Percentiles rank a stretch among this genome's conserved stretches.
Evolutionary conservation across 441 rosid genomes (phyloP).

Genomic region (Adansonia madagascariensis): DNA sequence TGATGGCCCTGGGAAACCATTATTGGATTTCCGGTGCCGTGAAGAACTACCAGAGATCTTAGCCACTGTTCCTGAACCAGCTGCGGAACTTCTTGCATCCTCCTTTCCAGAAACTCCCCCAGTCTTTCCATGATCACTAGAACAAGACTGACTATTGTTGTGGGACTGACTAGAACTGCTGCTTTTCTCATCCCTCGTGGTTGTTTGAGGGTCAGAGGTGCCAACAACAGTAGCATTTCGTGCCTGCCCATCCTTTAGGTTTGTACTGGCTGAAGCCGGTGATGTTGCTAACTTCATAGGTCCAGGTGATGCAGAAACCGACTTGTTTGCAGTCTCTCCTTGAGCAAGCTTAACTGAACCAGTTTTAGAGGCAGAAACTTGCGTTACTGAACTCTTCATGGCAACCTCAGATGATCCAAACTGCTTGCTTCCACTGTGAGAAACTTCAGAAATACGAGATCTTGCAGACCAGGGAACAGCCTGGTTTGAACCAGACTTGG

Average conservation of each 20-base stretch:
- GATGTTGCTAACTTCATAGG: slow-evolving; percentile 56
- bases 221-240: slow-evolving; percentile 46
- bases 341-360: slow-evolving; percentile 56
- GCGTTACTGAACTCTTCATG: slow-evolving; percentile 58
- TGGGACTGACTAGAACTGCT: slow-evolving; percentile 82
- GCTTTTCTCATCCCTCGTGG: slow-evolving; percentile 65
- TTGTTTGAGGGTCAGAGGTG: slow-evolving; percentile 46
- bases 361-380: slow-evolving; percentile 62
- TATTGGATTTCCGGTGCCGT: slow-evolving; percentile 55
- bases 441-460: slow-evolving; percentile 57
- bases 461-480: slow-evolving; percentile 68
- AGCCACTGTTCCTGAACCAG: slow-evolving; percentile 50
- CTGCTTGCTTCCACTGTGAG: slow-evolving; percentile 64
- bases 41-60: slow-evolving; percentile 52
- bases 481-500: slow-evolving; percentile 68
- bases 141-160: slow-evolving; percentile 73
- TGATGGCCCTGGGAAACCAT: slow-evolving; percentile 53
- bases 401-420: slow-evolving; percentile 68
- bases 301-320: slow-evolving; percentile 58
- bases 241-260: slow-evolving; percentile 51
- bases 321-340: slow-evolving; percentile 55
- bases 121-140: slow-evolving; percentile 66
- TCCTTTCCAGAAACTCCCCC: slow-evolving; percentile 58
- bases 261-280: slow-evolving; percentile 44
- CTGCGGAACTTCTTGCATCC: slow-evolving; percentile 62